phyloP scores from a whole-genome alignment of 148 eudicot genomes.

The Vaccinium corymbosum region DNA sequence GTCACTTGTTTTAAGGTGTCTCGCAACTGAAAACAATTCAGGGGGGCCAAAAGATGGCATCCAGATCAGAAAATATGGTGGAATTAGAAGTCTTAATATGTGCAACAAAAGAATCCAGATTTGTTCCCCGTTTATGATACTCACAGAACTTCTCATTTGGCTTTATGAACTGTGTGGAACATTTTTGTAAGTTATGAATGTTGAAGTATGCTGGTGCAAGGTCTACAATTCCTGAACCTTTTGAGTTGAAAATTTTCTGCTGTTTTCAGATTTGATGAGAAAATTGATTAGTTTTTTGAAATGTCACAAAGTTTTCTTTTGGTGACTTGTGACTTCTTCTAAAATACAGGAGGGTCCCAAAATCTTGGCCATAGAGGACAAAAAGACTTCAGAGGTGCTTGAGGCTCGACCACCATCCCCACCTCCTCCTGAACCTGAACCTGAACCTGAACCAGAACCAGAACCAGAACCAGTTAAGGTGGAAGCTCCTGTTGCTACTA shows the following conservation, averaged over 20 bases:
- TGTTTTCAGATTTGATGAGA: not conserved
- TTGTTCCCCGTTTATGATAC: not conserved
- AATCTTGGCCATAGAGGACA: conserved; percentile 63
- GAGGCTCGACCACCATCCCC: conserved; percentile 47
- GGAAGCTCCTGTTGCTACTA: conserved; percentile 52
- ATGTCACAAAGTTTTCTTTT: conserved; percentile 11
- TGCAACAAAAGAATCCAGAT: not conserved
- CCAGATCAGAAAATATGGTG: not conserved
- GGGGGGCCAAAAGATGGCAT: not conserved
- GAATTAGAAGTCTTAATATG: not conserved
- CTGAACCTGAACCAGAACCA: conserved; percentile 27
- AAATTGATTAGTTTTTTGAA: not conserved
- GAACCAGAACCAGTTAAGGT: conserved; percentile 45
- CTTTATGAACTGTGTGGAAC: not conserved
- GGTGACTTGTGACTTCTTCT: conserved; percentile 6
- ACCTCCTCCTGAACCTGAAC: conserved; percentile 25
- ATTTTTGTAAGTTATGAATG: not conserved
- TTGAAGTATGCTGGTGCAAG: not conserved
- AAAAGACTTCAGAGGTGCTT: conserved; percentile 48
- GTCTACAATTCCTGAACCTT: not conserved
- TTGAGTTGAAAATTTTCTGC: not conserved
- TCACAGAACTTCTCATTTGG: not conserved
- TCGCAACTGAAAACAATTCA: too few species aligned
- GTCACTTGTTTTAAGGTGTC: not conserved
- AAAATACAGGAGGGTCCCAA: conserved; percentile 53